Percentiles rank a stretch among this genome's conserved stretches.
phyloP scores from a whole-genome alignment of 2,329 filamentous ascomycete genomes.

The Phaeophleospora eucalypticola region DNA sequence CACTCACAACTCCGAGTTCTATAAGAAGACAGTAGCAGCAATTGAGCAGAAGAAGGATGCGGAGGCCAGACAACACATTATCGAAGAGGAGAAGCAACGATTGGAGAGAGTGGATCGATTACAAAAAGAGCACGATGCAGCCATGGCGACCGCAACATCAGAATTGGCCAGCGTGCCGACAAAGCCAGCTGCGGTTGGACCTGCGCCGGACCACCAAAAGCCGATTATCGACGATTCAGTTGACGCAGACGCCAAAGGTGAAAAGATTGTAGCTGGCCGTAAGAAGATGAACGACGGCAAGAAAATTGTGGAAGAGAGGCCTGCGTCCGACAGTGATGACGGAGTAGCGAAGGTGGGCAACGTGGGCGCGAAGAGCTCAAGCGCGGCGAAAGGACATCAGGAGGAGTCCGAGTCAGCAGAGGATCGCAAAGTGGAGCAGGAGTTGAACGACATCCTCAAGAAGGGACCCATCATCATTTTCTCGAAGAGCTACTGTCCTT shows the following conservation, averaged over 20 bases:
- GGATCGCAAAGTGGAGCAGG: conserved; percentile 62
- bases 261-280: conserved; percentile 48
- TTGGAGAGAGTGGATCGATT: conserved; percentile 27
- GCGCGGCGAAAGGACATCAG: conserved; percentile 34
- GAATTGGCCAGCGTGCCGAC: conserved; percentile 12
- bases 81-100: conserved; percentile 27
- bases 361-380: conserved; percentile 33
- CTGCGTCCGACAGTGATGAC: conserved; percentile 36
- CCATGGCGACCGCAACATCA: conserved; percentile 17
- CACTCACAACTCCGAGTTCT: conserved; percentile 52
- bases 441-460: conserved; percentile 76
- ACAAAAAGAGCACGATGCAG: conserved; percentile 31
- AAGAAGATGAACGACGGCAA: conserved; percentile 47
- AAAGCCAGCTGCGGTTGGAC: conserved; percentile 8
- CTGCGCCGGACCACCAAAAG: conserved; percentile 58
- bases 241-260: conserved; percentile 23
- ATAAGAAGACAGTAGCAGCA: conserved; percentile 52
- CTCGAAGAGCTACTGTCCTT: conserved; percentile 89
- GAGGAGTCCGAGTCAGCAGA: conserved; percentile 50
- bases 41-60: conserved; percentile 46
- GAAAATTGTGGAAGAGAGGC: conserved; percentile 31
- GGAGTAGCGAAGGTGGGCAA: conserved; percentile 46
- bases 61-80: conserved; percentile 29
- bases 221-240: conserved; percentile 63
- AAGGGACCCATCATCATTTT: conserved; percentile 88